Base-by-base conservation (phyloP, 169 alveolate genomes). In the Cryptosporidium xiaoi region DNA sequence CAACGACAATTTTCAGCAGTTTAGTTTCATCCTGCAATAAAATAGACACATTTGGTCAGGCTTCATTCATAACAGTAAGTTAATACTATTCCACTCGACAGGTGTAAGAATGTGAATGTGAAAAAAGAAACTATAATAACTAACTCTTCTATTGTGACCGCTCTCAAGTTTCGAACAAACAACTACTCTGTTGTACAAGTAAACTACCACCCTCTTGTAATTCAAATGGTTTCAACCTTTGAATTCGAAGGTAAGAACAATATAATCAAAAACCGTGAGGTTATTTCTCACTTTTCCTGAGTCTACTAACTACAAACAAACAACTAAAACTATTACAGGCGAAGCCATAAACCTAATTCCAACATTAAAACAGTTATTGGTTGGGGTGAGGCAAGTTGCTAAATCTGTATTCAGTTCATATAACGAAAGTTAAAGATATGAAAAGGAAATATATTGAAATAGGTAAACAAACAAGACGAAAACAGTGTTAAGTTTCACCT, bases 51-150 rank as follows among this genome's bases (percentile, higher is more conserved):
- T 77, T 77, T 40, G 85, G 85, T 7, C 48, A 24, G 29, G 64
- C 71, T 20, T 60, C 64, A 20, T 77, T 77, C 29, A 31, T 62
- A 8, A 77, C 55, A 15, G 85, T 77, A 77, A 77, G 85, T 77
- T 51, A 1, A 27, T 7, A 65, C 13, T 18, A 8, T 1, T 1
- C 8, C 20, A 8, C 6, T 62, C 6, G 0, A 62, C 13, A 31
- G 10, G 13, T 10, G 27, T 8, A 62, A 8, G 27, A 7, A 31
- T 5, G 48, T 40, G 48, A 8, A 40, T 6, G 48, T 0, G 10
- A 3, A 40, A 6, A 40, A 8, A 40, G 48, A 40, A 40, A 40
- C 48, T 6, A 40, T 40, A 40, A 62, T 18, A 12, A 62, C 36
- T 18, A 12, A 62, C 36, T 33, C 15, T 62, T 62, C 12, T 27